phyloP scores from a whole-genome alignment of 2,329 filamentous ascomycete genomes.

The Fusarium euwallaceae region DNA sequence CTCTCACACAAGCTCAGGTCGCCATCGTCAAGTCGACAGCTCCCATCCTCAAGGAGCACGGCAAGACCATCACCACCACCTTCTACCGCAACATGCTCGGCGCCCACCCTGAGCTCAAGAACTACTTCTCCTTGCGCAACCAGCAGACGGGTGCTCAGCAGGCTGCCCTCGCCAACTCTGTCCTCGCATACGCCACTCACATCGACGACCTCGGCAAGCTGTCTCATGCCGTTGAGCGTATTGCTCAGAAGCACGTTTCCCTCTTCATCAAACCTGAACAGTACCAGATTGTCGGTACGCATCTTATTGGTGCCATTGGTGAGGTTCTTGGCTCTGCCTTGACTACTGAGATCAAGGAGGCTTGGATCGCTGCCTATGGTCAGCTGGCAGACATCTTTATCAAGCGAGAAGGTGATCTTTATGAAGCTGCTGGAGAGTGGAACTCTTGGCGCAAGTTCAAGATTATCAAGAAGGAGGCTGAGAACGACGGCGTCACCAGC shows the following conservation, averaged over 20 bases:
- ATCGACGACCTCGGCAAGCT: slow-evolving; percentile 78
- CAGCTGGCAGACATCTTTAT: slow-evolving; percentile 81
- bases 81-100: slow-evolving; percentile 80
- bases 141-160: slow-evolving; percentile 78
- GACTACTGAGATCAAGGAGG: slow-evolving; percentile 75
- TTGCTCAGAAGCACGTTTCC: slow-evolving; percentile 81
- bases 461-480: slow-evolving; percentile 71
- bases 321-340: slow-evolving; percentile 76
- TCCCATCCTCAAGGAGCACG: slow-evolving; percentile 77
- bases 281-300: slow-evolving; percentile 77
- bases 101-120: slow-evolving; percentile 74
- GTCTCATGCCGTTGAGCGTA: slow-evolving; percentile 70
- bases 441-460: slow-evolving; percentile 64
- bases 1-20: slow-evolving; percentile 74
- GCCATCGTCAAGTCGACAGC: slow-evolving; percentile 82
- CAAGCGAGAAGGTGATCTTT: slow-evolving; percentile 71
- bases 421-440: slow-evolving; percentile 63
- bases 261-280: slow-evolving; percentile 78
- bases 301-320: slow-evolving; percentile 76
- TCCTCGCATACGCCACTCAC: slow-evolving; percentile 79
- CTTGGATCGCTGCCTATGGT: slow-evolving; percentile 80
- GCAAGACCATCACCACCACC: slow-evolving; percentile 74
- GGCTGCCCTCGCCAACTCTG: slow-evolving; percentile 75
- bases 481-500: slow-evolving; percentile 72
- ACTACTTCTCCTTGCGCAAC: slow-evolving; percentile 78